Evolutionary conservation across 371 early-diverging fungal species (phyloP).

Genomic region (Apophysomyces sp.): DNA sequence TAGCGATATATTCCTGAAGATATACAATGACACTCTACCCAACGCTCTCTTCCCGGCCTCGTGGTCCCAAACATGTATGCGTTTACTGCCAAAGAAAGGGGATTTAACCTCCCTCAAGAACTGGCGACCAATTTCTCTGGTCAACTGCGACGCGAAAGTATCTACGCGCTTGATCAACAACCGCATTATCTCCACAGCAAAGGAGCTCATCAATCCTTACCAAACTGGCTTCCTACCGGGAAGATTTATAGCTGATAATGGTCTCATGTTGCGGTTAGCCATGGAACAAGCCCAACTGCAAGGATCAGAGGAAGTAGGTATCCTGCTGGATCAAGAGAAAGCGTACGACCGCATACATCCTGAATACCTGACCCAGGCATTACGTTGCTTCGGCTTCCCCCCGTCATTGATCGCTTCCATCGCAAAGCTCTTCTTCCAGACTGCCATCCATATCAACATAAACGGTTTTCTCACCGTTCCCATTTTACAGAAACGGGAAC

Average conservation of each 20-base stretch:
- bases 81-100: too few species aligned
- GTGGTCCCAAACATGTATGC: constrained; percentile 23
- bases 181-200: not conserved
- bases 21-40: constrained; percentile 23
- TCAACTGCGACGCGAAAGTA: constrained; percentile 12
- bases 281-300: not conserved
- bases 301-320: not conserved
- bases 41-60: constrained; percentile 19
- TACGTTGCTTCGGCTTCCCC: constrained; percentile 10
- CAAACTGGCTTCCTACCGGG: constrained; percentile 20
- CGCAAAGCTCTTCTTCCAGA: constrained; percentile 15
- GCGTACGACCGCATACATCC: constrained; percentile 23
- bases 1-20: not conserved
- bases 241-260: not conserved
- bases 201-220: constrained; percentile 2
- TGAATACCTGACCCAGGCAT: not conserved
- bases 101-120: constrained; percentile 8
- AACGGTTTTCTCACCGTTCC: constrained; percentile 12
- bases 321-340: constrained; percentile 15
- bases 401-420: not conserved
- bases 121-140: constrained; percentile 27
- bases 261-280: not conserved
- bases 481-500: constrained; percentile 4
- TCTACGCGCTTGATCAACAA: constrained; percentile 13
- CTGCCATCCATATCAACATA: constrained; percentile 7